Evolutionary conservation across 805 yeast species (phyloP), one percentile per base, ranked within the genome.

Genomic region (Kuraishia floccosa): DNA sequence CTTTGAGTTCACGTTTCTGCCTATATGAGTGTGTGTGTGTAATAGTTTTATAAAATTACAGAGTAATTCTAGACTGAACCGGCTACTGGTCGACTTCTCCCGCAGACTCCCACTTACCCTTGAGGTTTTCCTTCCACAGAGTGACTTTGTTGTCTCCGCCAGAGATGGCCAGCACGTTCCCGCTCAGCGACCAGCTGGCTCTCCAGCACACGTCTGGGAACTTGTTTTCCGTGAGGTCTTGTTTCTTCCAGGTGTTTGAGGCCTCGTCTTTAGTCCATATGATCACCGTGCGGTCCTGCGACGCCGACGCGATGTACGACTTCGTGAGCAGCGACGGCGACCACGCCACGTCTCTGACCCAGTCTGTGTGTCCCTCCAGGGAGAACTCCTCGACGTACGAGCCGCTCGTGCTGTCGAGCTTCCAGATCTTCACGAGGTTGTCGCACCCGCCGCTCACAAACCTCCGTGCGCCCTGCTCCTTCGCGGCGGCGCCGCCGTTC

Each of bases 321-420:
- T 83, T 79, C 28, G 84, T 70, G 39, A 91, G 68, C 29, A 84
- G 75, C 2, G 94, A 76, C 29, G 97, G 96, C 14, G 96, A 85
- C 98, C 98, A 91, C 4, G 94, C 85, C 37, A 89, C 96, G 52
- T 91, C 99, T 56, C 98, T 77, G 21, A 91, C 96, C 99, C 99
- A 91, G 56, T 91, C 98, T 12, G 83, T 66, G 56, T 91, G 98
- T 25, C 96, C 98, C 39, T 76, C 77, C 33, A 91, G 68, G 17
- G 73, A 69, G 26, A 76, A 77, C 54, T 89, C 96, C 45, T 77
- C 68, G 17, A 66, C 66, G 51, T 82, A 85, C 17, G 68, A 68
- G 41, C 66, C 69, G 28, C 47, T 44, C 5, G 67, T 56, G 8
- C 71, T 57, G 38, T 78, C 79, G 44, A 59, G 76, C 45, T 65